phyloP scores from a whole-genome alignment of 768 basidiomycete genomes.

The Flagelloscypha sp. region DNA sequence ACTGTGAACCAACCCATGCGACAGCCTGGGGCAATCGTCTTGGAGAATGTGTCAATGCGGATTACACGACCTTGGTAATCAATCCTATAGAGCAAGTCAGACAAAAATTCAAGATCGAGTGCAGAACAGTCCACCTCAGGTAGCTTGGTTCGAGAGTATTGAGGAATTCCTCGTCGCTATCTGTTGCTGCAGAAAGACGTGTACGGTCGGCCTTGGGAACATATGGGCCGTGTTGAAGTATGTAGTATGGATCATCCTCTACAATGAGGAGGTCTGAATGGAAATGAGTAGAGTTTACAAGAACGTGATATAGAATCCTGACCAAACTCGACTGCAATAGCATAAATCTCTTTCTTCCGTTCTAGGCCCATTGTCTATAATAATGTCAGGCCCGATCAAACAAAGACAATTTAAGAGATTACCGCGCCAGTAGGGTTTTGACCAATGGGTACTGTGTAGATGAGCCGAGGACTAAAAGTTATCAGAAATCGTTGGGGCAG shows the following conservation, averaged over 20 bases:
- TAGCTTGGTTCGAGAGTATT: slow-evolving; percentile 53
- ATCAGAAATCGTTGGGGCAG: background rate
- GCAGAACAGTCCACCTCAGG: slow-evolving; percentile 32
- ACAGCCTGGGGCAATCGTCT: slow-evolving; percentile 74
- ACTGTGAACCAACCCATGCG: slow-evolving; percentile 78
- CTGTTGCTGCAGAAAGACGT: slow-evolving; percentile 15
- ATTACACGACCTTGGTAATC: slow-evolving; percentile 81
- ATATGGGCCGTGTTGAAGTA: slow-evolving; percentile 58
- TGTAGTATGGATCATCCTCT: slow-evolving; percentile 81
- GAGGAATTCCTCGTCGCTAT: slow-evolving; percentile 38
- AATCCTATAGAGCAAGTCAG: slow-evolving; percentile 25
- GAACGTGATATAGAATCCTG: slow-evolving; percentile 8
- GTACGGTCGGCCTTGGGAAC: slow-evolving; percentile 30
- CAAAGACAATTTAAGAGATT: slow-evolving; percentile 15
- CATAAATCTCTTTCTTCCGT: slow-evolving; percentile 74
- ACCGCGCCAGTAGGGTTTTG: slow-evolving; percentile 79
- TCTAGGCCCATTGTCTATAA: slow-evolving; percentile 47
- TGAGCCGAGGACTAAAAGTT: slow-evolving; percentile 50
- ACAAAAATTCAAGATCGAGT: background rate
- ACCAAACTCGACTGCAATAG: slow-evolving; percentile 79
- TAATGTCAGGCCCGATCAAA: background rate
- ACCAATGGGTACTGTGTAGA: slow-evolving; percentile 74
- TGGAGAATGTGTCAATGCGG: slow-evolving; percentile 73
- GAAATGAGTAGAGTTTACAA: slow-evolving; percentile 7
- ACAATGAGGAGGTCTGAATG: slow-evolving; percentile 61